Evolutionary conservation across 345 rosid genomes (phyloP), one percentile per base, ranked within the genome.

Genomic region (Melaleuca quinquenervia): DNA sequence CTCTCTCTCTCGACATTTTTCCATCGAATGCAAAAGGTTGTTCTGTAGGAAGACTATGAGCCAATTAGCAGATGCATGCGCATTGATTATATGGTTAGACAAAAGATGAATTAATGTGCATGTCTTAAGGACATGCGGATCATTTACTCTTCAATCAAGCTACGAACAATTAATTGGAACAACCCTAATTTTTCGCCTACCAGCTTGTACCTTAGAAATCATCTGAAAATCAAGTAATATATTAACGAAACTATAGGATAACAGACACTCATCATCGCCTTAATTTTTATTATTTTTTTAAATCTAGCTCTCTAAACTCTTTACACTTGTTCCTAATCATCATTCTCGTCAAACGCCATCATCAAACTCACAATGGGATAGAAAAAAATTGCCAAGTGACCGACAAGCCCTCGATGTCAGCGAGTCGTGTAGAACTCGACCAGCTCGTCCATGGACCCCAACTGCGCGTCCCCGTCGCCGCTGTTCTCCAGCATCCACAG

Each of bases 401-500:
- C 78, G 48, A 70, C 78, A 70, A 36, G 78, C 24, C 4, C 78
- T 70, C 78, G 78, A 70, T 70, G 45, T 87, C 76, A 52, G 52
- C 84, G 80, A 41, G 87, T 86, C 52, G 97, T 93, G 88, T 91
- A 95, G 92, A 94, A 95, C 84, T 93, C 94, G 26, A 87, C 96
- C 55, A 95, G 93, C 87, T 95, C 96, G 76, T 92, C 94, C 93
- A 88, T 92, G 91, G 98, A 91, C 45, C 94, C 95, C 86, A 93
- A 84, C 90, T 90, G 94, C 29, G 90, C 86, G 7, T 89, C 93
- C 29, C 84, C 86, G 52, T 87, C 88, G 41, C 58, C 84, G 50
- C 62, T 51, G 45, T 88, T 90, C 88, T 95, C 92, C 52, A 97
- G 91, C 98, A 97, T 96, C 98, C 99, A 97, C 89, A 97, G 84